Conservation (phyloP, 1,284 basidiomycete species). For the Pisolithus thermaeus region DNA sequence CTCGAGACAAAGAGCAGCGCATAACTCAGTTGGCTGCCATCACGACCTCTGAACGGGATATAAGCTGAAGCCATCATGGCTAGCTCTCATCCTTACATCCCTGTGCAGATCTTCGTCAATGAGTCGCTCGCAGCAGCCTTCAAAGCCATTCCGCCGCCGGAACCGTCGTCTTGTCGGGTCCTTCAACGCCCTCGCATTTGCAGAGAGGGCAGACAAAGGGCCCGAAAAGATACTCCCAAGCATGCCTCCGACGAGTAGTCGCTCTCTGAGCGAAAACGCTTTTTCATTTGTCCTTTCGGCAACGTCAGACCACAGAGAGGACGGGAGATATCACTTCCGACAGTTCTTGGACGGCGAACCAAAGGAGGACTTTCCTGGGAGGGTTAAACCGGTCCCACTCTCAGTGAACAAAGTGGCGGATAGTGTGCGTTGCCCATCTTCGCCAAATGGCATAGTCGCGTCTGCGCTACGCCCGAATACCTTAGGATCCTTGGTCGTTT, state of each 20-base stretch:
- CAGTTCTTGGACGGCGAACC: background rate
- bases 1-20: background rate
- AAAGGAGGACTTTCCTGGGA: slow-evolving; percentile 23
- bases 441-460: slow-evolving; percentile 10
- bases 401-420: slow-evolving; percentile 10
- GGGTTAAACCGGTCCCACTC: slow-evolving; percentile 20
- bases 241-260: background rate
- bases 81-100: slow-evolving; percentile 12
- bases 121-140: slow-evolving; percentile 4
- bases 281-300: no score
- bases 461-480: slow-evolving; percentile 26
- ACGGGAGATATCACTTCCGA: background rate
- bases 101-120: background rate
- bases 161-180: slow-evolving; percentile 31
- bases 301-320: background rate
- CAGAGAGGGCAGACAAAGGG: slow-evolving; percentile 12
- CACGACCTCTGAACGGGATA: background rate
- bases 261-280: background rate
- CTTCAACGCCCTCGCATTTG: slow-evolving; percentile 34
- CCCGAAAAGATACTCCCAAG: slow-evolving; percentile 15
- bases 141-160: slow-evolving; percentile 7
- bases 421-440: slow-evolving; percentile 4
- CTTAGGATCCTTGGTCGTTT: slow-evolving; percentile 35
- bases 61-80: background rate
- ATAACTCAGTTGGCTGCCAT: background rate